Conservation (phyloP, 2,329 filamentous ascomycete genomes). For the Zasmidium angulare region DNA sequence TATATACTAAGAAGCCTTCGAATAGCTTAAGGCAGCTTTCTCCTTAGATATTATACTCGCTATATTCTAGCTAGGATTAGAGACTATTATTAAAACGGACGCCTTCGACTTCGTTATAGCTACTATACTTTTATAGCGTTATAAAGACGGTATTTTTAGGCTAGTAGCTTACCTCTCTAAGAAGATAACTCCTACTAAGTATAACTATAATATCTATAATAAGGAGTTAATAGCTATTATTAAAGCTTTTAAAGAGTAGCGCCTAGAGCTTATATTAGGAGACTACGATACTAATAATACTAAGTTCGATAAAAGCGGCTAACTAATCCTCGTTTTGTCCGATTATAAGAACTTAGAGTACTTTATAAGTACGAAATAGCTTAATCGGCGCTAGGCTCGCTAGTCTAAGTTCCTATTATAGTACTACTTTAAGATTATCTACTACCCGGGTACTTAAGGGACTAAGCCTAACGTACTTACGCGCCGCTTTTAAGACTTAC, state of each 20-base stretch:
- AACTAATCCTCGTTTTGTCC: background rate
- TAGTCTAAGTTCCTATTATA: too few species aligned
- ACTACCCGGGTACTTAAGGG: background rate
- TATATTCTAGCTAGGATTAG: background rate
- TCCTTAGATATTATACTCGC: background rate
- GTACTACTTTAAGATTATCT: background rate
- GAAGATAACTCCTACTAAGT: slow-evolving; percentile 2
- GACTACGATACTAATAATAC: background rate
- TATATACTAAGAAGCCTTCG: too few species aligned
- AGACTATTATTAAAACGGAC: background rate
- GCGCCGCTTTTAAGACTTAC: background rate
- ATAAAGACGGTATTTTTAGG: background rate
- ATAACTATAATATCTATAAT: too few species aligned
- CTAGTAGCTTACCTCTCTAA: background rate
- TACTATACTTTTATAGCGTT: background rate
- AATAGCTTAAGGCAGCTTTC: background rate
- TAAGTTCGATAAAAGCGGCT: background rate
- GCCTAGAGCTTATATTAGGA: slow-evolving; percentile 2
- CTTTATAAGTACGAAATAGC: too few species aligned
- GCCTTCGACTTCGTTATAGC: background rate
- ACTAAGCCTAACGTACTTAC: background rate
- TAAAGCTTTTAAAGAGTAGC: too few species aligned
- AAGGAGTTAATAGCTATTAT: too few species aligned
- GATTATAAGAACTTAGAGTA: slow-evolving; percentile 8
- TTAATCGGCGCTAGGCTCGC: too few species aligned